Percentiles rank a stretch among this genome's conserved stretches.
Evolutionary conservation across 768 basidiomycete species (phyloP).

Genomic region (Roridomyces roridus): DNA sequence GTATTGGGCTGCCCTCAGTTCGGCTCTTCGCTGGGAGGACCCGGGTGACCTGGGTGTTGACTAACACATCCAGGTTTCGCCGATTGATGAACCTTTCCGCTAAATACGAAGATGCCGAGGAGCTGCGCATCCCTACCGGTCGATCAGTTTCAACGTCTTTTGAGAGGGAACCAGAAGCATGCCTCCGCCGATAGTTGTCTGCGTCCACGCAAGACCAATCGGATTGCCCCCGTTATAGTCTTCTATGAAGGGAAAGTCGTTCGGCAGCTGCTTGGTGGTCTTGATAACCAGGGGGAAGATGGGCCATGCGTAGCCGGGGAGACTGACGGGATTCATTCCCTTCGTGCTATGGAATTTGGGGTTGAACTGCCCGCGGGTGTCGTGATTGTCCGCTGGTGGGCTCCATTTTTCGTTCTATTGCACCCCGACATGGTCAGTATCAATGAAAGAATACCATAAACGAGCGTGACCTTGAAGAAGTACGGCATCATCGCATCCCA

Average conservation of each 20-base stretch:
- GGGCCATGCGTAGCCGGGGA: not conserved
- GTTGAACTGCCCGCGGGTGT: not conserved
- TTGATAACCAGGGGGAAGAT: not conserved
- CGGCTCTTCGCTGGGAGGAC: conserved; percentile 1
- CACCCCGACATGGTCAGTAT: too few species aligned
- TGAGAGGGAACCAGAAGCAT: too few species aligned
- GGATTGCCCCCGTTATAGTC: conserved; percentile 39
- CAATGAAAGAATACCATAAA: not conserved
- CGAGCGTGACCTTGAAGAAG: not conserved
- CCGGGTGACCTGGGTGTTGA: conserved; percentile 21
- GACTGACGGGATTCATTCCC: not conserved
- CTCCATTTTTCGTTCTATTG: not conserved
- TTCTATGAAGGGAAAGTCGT: conserved; percentile 37
- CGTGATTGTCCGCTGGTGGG: not conserved
- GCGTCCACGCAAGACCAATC: conserved; percentile 34
- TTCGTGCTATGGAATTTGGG: not conserved
- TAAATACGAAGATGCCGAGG: conserved; percentile 32
- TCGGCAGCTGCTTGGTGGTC: conserved; percentile 26
- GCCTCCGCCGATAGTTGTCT: conserved; percentile 28
- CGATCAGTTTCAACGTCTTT: too few species aligned
- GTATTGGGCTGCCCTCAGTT: not conserved
- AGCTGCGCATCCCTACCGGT: too few species aligned
- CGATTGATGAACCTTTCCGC: conserved; percentile 25
- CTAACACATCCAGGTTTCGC: conserved; percentile 30
- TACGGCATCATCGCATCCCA: not conserved